phyloP scores from a whole-genome alignment of 352 stramenopile species.

The Phytophthora litchii region DNA sequence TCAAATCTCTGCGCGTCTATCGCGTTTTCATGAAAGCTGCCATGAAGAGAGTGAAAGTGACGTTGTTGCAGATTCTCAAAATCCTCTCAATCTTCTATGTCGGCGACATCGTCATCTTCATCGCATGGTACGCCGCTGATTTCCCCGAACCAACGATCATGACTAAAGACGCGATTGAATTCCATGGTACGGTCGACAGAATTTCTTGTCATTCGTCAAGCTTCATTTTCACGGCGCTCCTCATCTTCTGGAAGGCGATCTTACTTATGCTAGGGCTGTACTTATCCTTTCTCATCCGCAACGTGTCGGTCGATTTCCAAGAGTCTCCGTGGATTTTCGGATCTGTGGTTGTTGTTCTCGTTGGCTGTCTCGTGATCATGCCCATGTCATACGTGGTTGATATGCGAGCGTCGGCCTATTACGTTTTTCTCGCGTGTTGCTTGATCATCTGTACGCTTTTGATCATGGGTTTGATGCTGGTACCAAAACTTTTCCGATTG shows the following conservation, averaged over 20 bases:
- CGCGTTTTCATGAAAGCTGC: slow-evolving; percentile 51
- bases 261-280: slow-evolving; percentile 50
- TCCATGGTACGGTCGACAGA: slow-evolving; percentile 34
- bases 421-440: slow-evolving; percentile 34
- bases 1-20: slow-evolving; percentile 65
- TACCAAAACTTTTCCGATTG: slow-evolving; percentile 48
- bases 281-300: slow-evolving; percentile 64
- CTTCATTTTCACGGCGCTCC: slow-evolving; percentile 56
- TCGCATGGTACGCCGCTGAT: slow-evolving; percentile 40
- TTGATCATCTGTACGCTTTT: slow-evolving; percentile 42
- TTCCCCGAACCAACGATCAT: slow-evolving; percentile 36
- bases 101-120: slow-evolving; percentile 46
- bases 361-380: slow-evolving; percentile 51
- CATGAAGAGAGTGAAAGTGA: slow-evolving; percentile 52
- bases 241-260: slow-evolving; percentile 69
- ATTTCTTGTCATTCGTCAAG: slow-evolving; percentile 45
- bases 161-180: slow-evolving; percentile 24
- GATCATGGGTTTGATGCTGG: slow-evolving; percentile 53
- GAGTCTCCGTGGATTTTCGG: slow-evolving; percentile 71
- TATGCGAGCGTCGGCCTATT: slow-evolving; percentile 44
- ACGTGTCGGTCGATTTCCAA: slow-evolving; percentile 71
- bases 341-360: slow-evolving; percentile 52
- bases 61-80: slow-evolving; percentile 44
- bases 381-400: slow-evolving; percentile 58
- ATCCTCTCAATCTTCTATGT: slow-evolving; percentile 42